These are phyloP conservation scores for Cyclocybe aegerita DNA, from an alignment of 768 basidiomycete species.

Conservation along the genomic window DNA sequence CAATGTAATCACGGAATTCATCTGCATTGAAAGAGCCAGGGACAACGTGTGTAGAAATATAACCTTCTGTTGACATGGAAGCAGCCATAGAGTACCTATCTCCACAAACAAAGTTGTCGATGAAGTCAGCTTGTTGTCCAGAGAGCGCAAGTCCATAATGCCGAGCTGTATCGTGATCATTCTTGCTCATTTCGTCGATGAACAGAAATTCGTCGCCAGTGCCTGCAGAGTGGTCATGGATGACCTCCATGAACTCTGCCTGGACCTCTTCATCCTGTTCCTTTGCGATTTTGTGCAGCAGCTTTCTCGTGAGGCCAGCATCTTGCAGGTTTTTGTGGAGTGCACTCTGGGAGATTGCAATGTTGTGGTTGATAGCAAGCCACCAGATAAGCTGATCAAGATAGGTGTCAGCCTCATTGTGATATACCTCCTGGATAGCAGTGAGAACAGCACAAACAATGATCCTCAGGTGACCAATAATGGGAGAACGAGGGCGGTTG, in stretches of 20 bases:
- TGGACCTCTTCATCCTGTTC: constrained; percentile 19
- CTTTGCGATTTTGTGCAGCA: constrained; percentile 32
- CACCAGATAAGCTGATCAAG: constrained; percentile 21
- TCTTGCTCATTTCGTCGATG: constrained; percentile 30
- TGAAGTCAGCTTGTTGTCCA: constrained; percentile 19
- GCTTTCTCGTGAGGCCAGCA: constrained; percentile 73
- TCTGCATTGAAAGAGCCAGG: constrained; percentile 22
- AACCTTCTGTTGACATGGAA: constrained; percentile 27
- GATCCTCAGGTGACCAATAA: constrained; percentile 16
- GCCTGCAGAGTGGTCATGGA: constrained; percentile 7
- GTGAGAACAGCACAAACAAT: constrained; percentile 16
- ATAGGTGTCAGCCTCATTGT: constrained; percentile 10
- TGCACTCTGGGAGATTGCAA: constrained; percentile 14
- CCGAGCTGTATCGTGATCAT: constrained; percentile 17
- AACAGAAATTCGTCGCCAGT: constrained; percentile 19
- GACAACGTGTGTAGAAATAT: constrained; percentile 22
- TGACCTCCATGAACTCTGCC: constrained; percentile 9
- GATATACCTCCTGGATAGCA: constrained; percentile 19
- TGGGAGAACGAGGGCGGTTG: constrained; percentile 12
- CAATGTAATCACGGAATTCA: constrained; percentile 28
- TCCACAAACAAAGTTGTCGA: constrained; percentile 22
- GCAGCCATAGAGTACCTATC: constrained; percentile 26
- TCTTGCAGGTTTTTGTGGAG: constrained; percentile 66
- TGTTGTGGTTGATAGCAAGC: constrained; percentile 21
- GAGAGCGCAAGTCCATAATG: constrained; percentile 22